Evolutionary conservation across 495 filamentous ascomycete genomes (phyloP).

Genomic region (Viridothelium virens): DNA sequence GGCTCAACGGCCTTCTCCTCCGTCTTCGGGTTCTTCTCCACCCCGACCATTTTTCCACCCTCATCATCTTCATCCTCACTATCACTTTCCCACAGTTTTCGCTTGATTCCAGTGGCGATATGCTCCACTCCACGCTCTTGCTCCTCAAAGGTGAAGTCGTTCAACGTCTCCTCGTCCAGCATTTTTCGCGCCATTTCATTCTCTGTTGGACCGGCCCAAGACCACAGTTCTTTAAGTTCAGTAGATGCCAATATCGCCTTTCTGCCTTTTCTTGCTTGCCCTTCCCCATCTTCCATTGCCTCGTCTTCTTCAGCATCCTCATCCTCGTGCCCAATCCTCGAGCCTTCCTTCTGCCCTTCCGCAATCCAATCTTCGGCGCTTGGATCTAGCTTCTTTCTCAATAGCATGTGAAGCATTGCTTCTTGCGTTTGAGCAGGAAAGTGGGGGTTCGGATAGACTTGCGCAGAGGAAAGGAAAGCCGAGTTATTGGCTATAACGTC

Average conservation of each 20-base stretch:
- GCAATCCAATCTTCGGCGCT: slow-evolving; percentile 64
- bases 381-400: slow-evolving; percentile 77
- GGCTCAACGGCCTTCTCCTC: slow-evolving; percentile 12
- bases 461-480: slow-evolving; percentile 21
- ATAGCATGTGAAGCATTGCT: slow-evolving; percentile 50
- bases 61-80: slow-evolving; percentile 25
- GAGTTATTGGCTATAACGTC: slow-evolving; percentile 18
- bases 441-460: slow-evolving; percentile 64
- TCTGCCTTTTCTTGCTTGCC: slow-evolving; percentile 23
- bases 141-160: slow-evolving; percentile 63
- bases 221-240: slow-evolving; percentile 27
- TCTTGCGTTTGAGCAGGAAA: slow-evolving; percentile 68
- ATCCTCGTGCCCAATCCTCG: neutral
- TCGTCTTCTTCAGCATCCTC: slow-evolving; percentile 13
- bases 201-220: slow-evolving; percentile 36
- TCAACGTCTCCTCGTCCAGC: slow-evolving; percentile 36
- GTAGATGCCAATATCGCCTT: slow-evolving; percentile 19
- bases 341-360: slow-evolving; percentile 41
- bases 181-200: slow-evolving; percentile 31
- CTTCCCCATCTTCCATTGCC: slow-evolving; percentile 13
- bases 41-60: slow-evolving; percentile 13
- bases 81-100: slow-evolving; percentile 20
- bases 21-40: slow-evolving; percentile 6
- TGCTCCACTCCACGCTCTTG: slow-evolving; percentile 56
- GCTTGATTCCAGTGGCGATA: slow-evolving; percentile 59